Evolutionary conservation across 768 basidiomycete genomes (phyloP).

Genomic region (Neoboletus magnificus): DNA sequence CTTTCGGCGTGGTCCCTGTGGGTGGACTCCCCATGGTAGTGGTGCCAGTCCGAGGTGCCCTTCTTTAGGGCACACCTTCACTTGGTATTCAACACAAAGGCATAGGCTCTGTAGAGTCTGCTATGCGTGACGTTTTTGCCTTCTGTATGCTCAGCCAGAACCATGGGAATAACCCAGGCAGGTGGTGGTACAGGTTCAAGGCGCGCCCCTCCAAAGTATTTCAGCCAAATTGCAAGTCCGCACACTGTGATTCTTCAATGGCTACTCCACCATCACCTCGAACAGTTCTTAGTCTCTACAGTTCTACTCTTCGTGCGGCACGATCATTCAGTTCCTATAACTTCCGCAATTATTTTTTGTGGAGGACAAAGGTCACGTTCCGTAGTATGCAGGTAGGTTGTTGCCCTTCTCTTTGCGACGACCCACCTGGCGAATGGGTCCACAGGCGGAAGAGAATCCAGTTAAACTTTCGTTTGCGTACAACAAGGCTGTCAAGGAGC

Average conservation of each 20-base stretch:
- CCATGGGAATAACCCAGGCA: too few relatives aligned
- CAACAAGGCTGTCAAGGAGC: slow-evolving; percentile 63
- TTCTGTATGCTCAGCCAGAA: too few relatives aligned
- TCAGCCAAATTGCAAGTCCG: not conserved
- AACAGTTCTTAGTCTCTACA: slow-evolving; percentile 74
- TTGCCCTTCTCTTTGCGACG: not conserved
- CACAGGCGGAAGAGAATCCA: slow-evolving; percentile 57
- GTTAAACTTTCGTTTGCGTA: slow-evolving; percentile 59
- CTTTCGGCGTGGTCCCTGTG: too few relatives aligned
- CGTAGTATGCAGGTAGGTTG: slow-evolving; percentile 54
- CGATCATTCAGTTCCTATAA: slow-evolving; percentile 89
- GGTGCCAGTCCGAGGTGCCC: too few relatives aligned
- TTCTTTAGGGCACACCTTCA: too few relatives aligned
- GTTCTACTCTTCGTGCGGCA: slow-evolving; percentile 70
- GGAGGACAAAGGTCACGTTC: slow-evolving; percentile 68
- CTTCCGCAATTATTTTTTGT: slow-evolving; percentile 80
- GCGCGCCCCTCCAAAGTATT: too few relatives aligned
- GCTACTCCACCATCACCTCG: slow-evolving; percentile 53
- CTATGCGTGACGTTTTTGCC: too few relatives aligned
- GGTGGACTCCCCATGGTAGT: too few relatives aligned
- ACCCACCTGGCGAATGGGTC: not conserved
- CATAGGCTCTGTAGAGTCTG: too few relatives aligned
- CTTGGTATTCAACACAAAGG: too few relatives aligned
- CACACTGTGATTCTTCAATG: slow-evolving; percentile 26
- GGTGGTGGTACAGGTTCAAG: too few relatives aligned